phyloP scores from a whole-genome alignment of 306 rosid species.

The Cicer cuneatum region DNA sequence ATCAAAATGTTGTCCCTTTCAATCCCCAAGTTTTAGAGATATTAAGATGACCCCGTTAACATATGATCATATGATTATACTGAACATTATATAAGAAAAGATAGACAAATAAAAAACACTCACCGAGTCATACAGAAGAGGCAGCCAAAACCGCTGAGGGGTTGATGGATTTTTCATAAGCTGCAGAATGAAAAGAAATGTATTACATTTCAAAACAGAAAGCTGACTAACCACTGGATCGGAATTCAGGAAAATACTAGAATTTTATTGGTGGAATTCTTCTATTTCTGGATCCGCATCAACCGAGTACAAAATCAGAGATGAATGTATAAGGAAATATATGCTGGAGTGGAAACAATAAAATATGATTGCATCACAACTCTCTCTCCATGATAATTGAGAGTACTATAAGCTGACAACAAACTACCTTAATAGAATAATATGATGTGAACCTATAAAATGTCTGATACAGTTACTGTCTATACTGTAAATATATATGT shows the following conservation, averaged over 20 bases:
- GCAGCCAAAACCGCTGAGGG: slow-evolving; percentile 94
- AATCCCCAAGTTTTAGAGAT: neutral
- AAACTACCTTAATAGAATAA: no score
- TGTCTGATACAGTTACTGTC: neutral
- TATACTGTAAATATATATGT: no score
- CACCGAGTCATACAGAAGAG: slow-evolving; percentile 89
- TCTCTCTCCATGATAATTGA: neutral
- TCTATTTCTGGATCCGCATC: neutral
- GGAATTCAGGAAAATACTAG: neutral
- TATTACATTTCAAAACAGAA: slow-evolving; percentile 11
- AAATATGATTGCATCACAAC: neutral
- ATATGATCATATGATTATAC: slow-evolving; percentile 7
- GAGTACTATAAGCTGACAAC: neutral
- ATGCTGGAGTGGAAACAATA: neutral
- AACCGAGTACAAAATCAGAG: neutral
- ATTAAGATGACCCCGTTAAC: neutral
- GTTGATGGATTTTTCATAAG: slow-evolving; percentile 91
- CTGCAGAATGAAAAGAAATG: slow-evolving; percentile 53
- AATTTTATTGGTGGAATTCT: neutral
- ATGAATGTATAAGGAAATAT: neutral
- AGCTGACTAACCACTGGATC: slow-evolving; percentile 4
- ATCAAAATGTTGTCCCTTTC: neutral
- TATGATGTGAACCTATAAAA: neutral
- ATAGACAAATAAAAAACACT: slow-evolving; percentile 23
- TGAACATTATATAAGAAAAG: slow-evolving; percentile 9